Evolutionary conservation across 192 early-diverging fungal species (phyloP).

Genomic region (Backusella circina): DNA sequence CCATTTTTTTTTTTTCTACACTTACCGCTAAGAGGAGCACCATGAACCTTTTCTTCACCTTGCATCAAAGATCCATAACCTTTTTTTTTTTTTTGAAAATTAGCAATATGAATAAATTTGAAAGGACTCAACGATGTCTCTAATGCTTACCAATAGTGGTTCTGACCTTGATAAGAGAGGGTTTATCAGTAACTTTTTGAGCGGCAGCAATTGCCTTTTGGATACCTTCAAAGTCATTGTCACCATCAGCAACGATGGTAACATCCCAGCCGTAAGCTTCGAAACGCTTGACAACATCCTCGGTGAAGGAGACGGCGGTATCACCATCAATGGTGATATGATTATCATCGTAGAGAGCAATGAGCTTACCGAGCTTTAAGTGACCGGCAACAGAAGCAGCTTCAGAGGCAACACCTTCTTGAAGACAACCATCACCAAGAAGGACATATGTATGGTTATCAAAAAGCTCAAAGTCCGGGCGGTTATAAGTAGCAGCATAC

Average conservation of each 20-base stretch:
- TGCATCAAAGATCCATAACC: slow-evolving; percentile 80
- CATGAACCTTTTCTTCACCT: slow-evolving; percentile 93
- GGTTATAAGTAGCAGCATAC: slow-evolving; percentile 88
- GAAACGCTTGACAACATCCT: slow-evolving; percentile 85
- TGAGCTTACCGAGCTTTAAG: slow-evolving; percentile 89
- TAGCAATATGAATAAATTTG: background rate
- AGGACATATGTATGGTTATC: slow-evolving; percentile 85
- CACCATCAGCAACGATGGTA: slow-evolving; percentile 71
- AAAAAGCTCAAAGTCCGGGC: slow-evolving; percentile 80
- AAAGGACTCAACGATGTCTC: background rate
- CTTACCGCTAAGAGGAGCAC: slow-evolving; percentile 66
- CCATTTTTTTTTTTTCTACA: background rate
- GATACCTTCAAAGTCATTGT: slow-evolving; percentile 71
- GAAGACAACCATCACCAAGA: slow-evolving; percentile 94
- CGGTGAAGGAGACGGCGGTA: slow-evolving; percentile 83
- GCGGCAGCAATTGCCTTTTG: slow-evolving; percentile 75
- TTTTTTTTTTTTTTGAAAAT: background rate
- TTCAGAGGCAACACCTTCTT: slow-evolving; percentile 95
- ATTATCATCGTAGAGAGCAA: slow-evolving; percentile 96
- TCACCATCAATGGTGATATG: slow-evolving; percentile 93
- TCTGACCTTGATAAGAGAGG: slow-evolving; percentile 82
- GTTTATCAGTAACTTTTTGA: slow-evolving; percentile 82
- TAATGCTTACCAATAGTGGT: slow-evolving; percentile 79
- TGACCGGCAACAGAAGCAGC: slow-evolving; percentile 60
- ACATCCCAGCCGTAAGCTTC: slow-evolving; percentile 95